A percentile compares a stretch with the other conserved stretches of the same genome.
Evolutionary conservation across 2,329 filamentous ascomycete genomes (phyloP).

Genomic region (Seiridium unicorne): DNA sequence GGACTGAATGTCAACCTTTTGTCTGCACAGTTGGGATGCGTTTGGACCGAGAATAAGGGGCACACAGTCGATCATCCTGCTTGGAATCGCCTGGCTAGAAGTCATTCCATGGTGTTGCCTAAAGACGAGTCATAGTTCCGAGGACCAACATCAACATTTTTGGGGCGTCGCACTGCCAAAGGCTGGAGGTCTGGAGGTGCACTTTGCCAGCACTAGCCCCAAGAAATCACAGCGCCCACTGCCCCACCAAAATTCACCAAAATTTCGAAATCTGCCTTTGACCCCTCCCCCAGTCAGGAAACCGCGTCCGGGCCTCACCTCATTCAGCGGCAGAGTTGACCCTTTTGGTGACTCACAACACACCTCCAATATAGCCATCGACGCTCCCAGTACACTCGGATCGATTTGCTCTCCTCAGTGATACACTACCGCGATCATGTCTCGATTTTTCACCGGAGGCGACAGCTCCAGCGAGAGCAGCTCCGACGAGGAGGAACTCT

Average conservation of each 20-base stretch:
- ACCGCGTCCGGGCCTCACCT: conserved; percentile 1
- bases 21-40: too few species aligned
- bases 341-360: conserved; percentile 3
- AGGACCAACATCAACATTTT: background rate
- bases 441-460: conserved; percentile 91
- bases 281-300: conserved; percentile 20
- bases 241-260: conserved; percentile 27
- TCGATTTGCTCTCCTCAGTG: background rate
- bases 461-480: conserved; percentile 95
- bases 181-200: too few species aligned
- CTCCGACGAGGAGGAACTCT: conserved; percentile 95
- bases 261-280: conserved; percentile 26
- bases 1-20: too few species aligned
- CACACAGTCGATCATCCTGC: too few species aligned
- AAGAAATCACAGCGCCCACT: conserved; percentile 9
- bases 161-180: background rate
- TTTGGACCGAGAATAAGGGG: too few species aligned
- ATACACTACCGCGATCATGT: conserved; percentile 59
- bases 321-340: background rate
- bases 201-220: background rate
- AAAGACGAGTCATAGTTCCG: too few species aligned
- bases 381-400: conserved; percentile 21
- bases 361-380: too few species aligned
- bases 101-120: too few species aligned
- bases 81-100: too few species aligned